Evolutionary conservation across 1,284 basidiomycete genomes (phyloP).

Genomic region (Ceratobasidium sp.): DNA sequence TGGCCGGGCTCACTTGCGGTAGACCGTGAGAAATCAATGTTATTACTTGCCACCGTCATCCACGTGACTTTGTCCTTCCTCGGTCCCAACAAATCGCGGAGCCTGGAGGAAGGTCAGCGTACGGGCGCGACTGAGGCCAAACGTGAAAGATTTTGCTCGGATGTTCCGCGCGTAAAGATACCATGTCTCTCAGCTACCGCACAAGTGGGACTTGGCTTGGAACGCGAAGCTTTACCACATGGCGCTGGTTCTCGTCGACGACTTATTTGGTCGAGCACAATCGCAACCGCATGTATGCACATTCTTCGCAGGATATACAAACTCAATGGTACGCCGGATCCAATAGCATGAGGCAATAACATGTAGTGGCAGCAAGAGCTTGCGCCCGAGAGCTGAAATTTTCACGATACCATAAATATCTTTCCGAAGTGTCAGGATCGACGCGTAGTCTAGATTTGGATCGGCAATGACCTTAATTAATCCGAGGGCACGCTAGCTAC

Average conservation of each 20-base stretch:
- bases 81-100: constrained; percentile 15
- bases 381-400: background rate
- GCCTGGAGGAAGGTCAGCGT: background rate
- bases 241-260: background rate
- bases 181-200: background rate
- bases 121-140: constrained; percentile 15
- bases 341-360: background rate
- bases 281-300: constrained; percentile 6
- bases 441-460: background rate
- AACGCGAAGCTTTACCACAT: constrained; percentile 7
- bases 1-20: constrained; percentile 38
- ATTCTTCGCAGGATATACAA: background rate
- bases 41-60: constrained; percentile 4
- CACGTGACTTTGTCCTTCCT: constrained; percentile 6
- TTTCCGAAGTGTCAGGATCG: background rate
- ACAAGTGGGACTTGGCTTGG: background rate
- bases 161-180: constrained; percentile 7
- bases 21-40: constrained; percentile 32
- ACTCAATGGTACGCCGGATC: background rate
- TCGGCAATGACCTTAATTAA: constrained; percentile 3
- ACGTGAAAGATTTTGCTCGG: background rate
- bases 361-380: background rate
- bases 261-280: background rate
- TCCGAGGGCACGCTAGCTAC: background rate
- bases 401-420: constrained; percentile 12